phyloP scores from a whole-genome alignment of 306 rosid species.

The Vigna angularis region DNA sequence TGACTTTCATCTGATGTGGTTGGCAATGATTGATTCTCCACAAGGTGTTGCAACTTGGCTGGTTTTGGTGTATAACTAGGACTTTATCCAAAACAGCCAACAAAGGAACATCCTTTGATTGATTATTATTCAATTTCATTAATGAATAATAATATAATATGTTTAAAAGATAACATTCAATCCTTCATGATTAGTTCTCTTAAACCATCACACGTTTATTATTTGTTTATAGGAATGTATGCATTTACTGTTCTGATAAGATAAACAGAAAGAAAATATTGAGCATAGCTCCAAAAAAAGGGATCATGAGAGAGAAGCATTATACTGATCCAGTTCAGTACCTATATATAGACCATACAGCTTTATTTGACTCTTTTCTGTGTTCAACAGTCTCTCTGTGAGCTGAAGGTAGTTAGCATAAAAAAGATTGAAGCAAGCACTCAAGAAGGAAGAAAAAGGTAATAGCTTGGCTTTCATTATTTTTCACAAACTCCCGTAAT shows the following conservation, averaged over 20 bases:
- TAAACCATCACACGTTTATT: constrained; percentile 1
- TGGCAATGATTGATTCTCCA: constrained; percentile 40
- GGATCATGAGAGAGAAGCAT: constrained; percentile 34
- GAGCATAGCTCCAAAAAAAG: constrained; percentile 10
- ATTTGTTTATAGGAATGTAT: neutral
- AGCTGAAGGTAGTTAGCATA: constrained; percentile 11
- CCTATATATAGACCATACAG: constrained; percentile 31
- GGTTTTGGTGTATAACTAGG: neutral
- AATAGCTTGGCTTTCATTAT: neutral
- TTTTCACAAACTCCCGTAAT: constrained; percentile 1
- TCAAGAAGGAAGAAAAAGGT: constrained; percentile 33
- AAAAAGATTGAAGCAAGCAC: constrained; percentile 28
- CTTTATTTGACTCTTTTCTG: constrained; percentile 32
- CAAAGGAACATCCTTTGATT: constrained; percentile 27
- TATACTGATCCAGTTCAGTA: constrained; percentile 29
- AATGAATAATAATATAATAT: neutral
- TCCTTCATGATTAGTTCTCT: constrained; percentile 11
- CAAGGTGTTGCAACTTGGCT: constrained; percentile 21
- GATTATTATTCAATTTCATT: constrained; percentile 10
- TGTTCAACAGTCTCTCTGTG: constrained; percentile 30
- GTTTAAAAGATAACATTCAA: neutral
- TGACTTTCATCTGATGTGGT: constrained; percentile 40
- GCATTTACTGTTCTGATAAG: neutral
- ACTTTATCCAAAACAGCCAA: constrained; percentile 34
- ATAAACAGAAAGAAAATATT: neutral